These are phyloP conservation scores for Talaromyces thailandensis DNA, from an alignment of 495 filamentous ascomycete genomes.

Conservation along the genomic window DNA sequence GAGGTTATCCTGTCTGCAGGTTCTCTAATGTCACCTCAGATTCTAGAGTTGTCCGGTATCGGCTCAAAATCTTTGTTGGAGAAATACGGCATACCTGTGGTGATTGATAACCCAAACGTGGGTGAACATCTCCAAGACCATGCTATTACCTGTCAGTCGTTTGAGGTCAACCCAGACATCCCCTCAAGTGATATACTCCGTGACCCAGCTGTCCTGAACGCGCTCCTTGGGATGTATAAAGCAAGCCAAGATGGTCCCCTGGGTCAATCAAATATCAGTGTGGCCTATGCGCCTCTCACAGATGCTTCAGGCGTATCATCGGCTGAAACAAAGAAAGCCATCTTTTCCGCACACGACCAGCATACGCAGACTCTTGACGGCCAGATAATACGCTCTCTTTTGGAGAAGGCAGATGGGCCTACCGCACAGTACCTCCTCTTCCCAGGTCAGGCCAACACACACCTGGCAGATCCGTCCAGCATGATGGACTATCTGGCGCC, in stretches of 20 bases:
- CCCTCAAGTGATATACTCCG: conserved; percentile 33
- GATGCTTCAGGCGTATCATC: neutral
- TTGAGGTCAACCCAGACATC: conserved; percentile 30
- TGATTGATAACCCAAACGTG: conserved; percentile 31
- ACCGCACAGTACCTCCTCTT: neutral
- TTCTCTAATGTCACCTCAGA: conserved; percentile 40
- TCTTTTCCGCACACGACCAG: neutral
- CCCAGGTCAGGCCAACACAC: neutral
- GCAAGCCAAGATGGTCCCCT: conserved; percentile 24
- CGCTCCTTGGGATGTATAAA: conserved; percentile 26
- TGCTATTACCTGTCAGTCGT: conserved; percentile 17
- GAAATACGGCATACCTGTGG: conserved; percentile 25
- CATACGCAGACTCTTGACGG: neutral
- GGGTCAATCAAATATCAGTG: conserved; percentile 2
- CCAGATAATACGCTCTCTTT: neutral
- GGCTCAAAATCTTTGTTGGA: conserved; percentile 29
- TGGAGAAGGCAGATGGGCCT: neutral
- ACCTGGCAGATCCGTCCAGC: conserved; percentile 8
- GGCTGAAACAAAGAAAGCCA: neutral
- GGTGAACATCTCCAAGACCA: conserved; percentile 45
- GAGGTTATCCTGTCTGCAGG: conserved; percentile 56
- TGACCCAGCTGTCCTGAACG: conserved; percentile 25
- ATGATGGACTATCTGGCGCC: conserved; percentile 24
- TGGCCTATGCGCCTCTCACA: neutral
- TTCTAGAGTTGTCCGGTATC: conserved; percentile 57